Base-by-base conservation (phyloP, 345 rosid genomes). In the Populus davidiana region DNA sequence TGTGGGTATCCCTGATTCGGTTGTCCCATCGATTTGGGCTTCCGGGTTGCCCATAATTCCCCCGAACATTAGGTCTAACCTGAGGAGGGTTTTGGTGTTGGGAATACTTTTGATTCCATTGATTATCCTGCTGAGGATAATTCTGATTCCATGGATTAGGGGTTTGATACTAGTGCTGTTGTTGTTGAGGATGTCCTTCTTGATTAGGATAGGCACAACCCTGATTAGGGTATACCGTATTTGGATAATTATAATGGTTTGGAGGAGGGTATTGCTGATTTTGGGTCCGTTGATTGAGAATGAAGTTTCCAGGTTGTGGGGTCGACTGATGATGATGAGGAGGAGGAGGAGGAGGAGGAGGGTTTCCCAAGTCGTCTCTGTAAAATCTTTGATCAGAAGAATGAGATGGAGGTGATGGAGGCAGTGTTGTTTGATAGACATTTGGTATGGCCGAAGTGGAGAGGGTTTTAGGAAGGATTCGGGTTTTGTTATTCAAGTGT, bases 11-110 rank as follows among this genome's bases (percentile, higher is more conserved):
- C 78, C 23, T 73, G 87, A 78, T 80, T 75, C 87, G 89, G 8
- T 80, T 79, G 75, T 75, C 82, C 87, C 84, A 73, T 69, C 75
- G 86, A 56, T 83, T 87, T 31, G 88, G 80, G 76, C 61, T 81
- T 72, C 79, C 68, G n/a, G 81, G 84, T 74, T 75, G 89, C 65
- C 63, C 52, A 72, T 75, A 52, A 43, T 77, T 67, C 78, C 59
- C 59, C 3, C 23, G 23, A 8, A 52, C 39, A n/a, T 64, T 74
- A 70, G 78, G 75, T 61, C 36, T 75, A 71, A 27, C 50, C 49
- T 65, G 76, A 54, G 33, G n/a, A 29, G 56, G 80, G 64, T 25
- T 71, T 59, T 72, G 82, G 21, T 73, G 77, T 38, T 86, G 85
- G n/a, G 82, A 52, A 75, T 27, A 64, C 2, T 36, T 74, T 63